A percentile compares a stretch with the other conserved stretches of the same genome.
Evolutionary conservation across 495 filamentous ascomycete genomes (phyloP).

Genomic region (Trichoderma gamsii): DNA sequence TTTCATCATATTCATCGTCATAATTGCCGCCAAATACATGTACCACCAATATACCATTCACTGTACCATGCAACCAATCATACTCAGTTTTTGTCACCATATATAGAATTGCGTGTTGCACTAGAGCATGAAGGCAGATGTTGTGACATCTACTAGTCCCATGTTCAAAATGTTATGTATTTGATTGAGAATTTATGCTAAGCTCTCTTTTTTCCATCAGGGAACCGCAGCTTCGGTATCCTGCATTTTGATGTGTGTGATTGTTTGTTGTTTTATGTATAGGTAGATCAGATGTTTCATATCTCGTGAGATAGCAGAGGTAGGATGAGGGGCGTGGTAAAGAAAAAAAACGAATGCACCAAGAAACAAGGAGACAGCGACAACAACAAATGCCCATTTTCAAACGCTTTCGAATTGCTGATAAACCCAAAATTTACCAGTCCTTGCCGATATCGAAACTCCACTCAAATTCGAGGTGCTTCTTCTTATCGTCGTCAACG

Average conservation of each 20-base stretch:
- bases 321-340: conserved; percentile 1
- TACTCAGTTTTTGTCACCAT: not conserved
- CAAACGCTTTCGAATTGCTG: conserved; percentile 13
- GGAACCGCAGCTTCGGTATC: not conserved
- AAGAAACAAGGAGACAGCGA: not conserved
- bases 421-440: conserved; percentile 50
- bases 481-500: conserved; percentile 83
- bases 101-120: conserved; percentile 8
- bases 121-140: conserved; percentile 10
- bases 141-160: not conserved
- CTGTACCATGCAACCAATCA: not conserved
- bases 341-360: conserved; percentile 5
- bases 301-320: conserved; percentile 14
- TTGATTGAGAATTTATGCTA: not conserved
- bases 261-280: conserved; percentile 6
- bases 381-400: not conserved
- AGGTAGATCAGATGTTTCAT: conserved; percentile 13
- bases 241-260: not conserved
- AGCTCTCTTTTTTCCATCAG: conserved; percentile 8
- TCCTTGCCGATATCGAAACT: conserved; percentile 90
- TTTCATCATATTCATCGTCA: not conserved
- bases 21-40: not conserved
- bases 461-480: conserved; percentile 87
- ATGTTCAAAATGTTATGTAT: not conserved
- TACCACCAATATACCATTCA: not conserved